These are phyloP conservation scores for Populus simonii DNA, from an alignment of 345 rosid species.

Conservation along the genomic window DNA sequence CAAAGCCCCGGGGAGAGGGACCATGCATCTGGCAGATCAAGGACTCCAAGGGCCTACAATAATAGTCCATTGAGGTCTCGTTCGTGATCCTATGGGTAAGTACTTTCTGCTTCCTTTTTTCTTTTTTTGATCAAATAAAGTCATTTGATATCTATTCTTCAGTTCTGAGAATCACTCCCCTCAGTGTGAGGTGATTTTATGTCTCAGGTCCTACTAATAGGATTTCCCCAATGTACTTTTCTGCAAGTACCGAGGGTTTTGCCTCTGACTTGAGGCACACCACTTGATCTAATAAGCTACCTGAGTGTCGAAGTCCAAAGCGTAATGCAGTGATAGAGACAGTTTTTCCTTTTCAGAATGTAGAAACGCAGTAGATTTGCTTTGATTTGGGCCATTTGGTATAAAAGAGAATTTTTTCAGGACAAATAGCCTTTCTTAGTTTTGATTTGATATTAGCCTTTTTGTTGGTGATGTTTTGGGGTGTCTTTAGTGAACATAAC, in stretches of 20 bases:
- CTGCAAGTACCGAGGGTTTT: neutral
- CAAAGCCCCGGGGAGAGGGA: conserved; percentile 43
- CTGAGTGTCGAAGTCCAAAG: neutral
- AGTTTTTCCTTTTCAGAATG: neutral
- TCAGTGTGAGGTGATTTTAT: neutral
- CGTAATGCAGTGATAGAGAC: neutral
- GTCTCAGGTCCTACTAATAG: neutral
- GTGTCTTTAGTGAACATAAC: neutral
- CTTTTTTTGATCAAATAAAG: neutral
- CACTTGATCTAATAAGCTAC: neutral
- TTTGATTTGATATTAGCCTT: neutral
- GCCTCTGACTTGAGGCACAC: neutral
- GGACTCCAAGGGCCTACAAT: conserved; percentile 40
- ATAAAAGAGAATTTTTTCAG: neutral
- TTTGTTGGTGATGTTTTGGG: neutral
- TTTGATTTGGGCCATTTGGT: neutral
- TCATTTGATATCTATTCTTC: neutral
- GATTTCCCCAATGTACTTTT: neutral
- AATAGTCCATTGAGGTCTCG: conserved; percentile 50
- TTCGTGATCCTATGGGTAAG: conserved; percentile 54
- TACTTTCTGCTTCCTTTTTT: neutral
- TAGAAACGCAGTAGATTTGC: neutral
- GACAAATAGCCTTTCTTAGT: neutral
- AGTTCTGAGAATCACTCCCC: neutral
- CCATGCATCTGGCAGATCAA: conserved; percentile 38